Base-by-base conservation (phyloP, 2,329 filamentous ascomycete genomes). In the Zarea fungicola region DNA sequence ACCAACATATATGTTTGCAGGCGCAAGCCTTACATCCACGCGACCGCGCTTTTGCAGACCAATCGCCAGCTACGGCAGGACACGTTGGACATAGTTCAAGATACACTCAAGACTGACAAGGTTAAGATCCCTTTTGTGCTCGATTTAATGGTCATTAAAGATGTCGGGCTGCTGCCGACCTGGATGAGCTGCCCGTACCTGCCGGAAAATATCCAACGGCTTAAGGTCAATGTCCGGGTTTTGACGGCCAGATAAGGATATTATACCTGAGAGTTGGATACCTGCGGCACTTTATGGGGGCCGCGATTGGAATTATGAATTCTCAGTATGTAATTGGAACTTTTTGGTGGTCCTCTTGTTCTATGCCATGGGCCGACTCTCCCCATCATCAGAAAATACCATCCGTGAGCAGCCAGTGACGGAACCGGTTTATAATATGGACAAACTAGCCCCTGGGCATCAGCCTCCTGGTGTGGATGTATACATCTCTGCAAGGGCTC, bases 141-240 rank as follows among this genome's bases (percentile, higher is more conserved):
- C 10, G 32, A 45, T 13, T 9, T 45, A 10, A 37, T 45, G 42
- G 23, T 37, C 2, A 6, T 45, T 11, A 45, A 45, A 16, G 32
- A 37, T 29, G 32, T 45, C 16, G 42, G 42, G 5, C 5, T 45
- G 6, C 10, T 45, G 22, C 42, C 42, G 1, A 45, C 32, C 6
- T 45, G 42, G 42, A 29, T 37, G 23, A 45, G 42, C 42, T 45
- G 32, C 23, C 42, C 42, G 13, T 37, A 45, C 11, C 23, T 23
- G 6, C 16, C 42, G n/a, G 42, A 10, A 10, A 21, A 22, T 16
- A 26, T 45, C 18, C 13, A 5, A 22, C 8, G 37, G 32, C 16
- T 45, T 2, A 2, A 28, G 5, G 16, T 45, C 42, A 45, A 37
- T 29, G 23, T 36, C 3, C 31, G 42, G 3, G 31, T 35, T 13